A percentile compares a stretch with the other conserved stretches of the same genome.
These are phyloP conservation scores for Coemansia sp. DNA, from an alignment of 192 early-diverging fungal genomes.

Conservation along the genomic window DNA sequence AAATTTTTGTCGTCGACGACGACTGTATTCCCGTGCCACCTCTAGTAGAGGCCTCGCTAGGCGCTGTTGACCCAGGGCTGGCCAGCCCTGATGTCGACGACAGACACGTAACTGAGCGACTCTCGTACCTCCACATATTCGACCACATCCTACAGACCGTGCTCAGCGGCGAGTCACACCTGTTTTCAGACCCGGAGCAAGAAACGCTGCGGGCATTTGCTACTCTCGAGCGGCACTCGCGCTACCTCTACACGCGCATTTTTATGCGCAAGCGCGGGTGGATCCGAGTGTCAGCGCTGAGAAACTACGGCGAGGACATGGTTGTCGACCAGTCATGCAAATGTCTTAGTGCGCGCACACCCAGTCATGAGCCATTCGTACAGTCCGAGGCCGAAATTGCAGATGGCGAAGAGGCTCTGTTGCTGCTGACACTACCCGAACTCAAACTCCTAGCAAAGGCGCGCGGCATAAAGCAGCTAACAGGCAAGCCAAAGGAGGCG, in stretches of 20 bases:
- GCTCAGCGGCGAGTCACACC: constrained; percentile 25
- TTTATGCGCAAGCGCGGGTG: constrained; percentile 49
- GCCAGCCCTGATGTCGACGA: neutral
- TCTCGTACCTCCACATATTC: constrained; percentile 43
- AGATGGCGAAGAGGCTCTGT: constrained; percentile 18
- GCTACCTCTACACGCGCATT: constrained; percentile 43
- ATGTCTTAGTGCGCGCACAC: constrained; percentile 5
- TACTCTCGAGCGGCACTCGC: constrained; percentile 33
- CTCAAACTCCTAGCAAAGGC: constrained; percentile 31
- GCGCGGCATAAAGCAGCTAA: constrained; percentile 36
- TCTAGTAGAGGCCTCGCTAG: neutral
- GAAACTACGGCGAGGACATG: constrained; percentile 23
- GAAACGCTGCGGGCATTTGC: constrained; percentile 17
- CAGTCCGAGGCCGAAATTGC: constrained; percentile 15
- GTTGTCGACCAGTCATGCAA: constrained; percentile 42
- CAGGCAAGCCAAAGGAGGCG: constrained; percentile 25
- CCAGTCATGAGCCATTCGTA: constrained; percentile 19
- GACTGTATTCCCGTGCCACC: neutral
- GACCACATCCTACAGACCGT: constrained; percentile 40
- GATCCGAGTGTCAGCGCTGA: constrained; percentile 28
- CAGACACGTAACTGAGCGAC: constrained; percentile 19
- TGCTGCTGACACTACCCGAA: constrained; percentile 22
- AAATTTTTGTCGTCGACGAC: neutral
- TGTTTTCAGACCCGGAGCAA: constrained; percentile 32
- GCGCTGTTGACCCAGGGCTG: neutral